Evolutionary conservation across 2,329 filamentous ascomycete genomes (phyloP).

Genomic region (Pseudocercospora eumusae): DNA sequence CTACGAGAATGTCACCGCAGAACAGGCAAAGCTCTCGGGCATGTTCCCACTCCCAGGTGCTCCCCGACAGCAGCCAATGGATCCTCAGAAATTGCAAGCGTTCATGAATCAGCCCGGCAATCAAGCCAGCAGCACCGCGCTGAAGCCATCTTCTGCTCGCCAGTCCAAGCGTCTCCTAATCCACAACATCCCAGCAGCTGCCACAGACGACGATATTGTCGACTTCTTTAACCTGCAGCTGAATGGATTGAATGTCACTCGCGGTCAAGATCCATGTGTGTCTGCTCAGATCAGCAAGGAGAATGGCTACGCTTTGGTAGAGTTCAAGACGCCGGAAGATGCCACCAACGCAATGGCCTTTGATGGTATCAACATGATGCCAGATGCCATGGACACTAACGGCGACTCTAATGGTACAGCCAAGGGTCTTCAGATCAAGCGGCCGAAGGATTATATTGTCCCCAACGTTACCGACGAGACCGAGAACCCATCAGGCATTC

Average conservation of each 20-base stretch:
- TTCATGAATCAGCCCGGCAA: constrained; percentile 90
- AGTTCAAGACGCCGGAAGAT: constrained; percentile 85
- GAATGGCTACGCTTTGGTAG: constrained; percentile 77
- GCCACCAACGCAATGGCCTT: constrained; percentile 88
- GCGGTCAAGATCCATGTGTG: constrained; percentile 79
- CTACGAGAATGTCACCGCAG: constrained; percentile 96
- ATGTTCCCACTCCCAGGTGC: constrained; percentile 98
- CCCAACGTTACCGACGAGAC: constrained; percentile 73
- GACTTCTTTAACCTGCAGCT: constrained; percentile 95
- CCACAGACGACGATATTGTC: constrained; percentile 73
- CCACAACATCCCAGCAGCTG: constrained; percentile 72
- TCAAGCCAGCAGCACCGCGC: constrained; percentile 68
- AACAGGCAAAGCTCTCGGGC: constrained; percentile 96
- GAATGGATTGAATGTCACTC: constrained; percentile 91
- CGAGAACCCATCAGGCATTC: constrained; percentile 71
- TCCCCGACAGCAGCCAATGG: constrained; percentile 91
- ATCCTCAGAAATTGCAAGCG: constrained; percentile 87
- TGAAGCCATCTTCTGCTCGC: constrained; percentile 90
- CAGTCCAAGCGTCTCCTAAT: constrained; percentile 91
- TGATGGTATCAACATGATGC: constrained; percentile 84
- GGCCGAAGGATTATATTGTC: constrained; percentile 97
- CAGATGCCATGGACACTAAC: constrained; percentile 57
- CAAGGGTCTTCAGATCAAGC: constrained; percentile 70
- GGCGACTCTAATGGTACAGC: constrained; percentile 56
- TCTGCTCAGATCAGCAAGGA: constrained; percentile 80